Conservation (phyloP, 176 grass and related monocot genomes). For the Oryza punctata region DNA sequence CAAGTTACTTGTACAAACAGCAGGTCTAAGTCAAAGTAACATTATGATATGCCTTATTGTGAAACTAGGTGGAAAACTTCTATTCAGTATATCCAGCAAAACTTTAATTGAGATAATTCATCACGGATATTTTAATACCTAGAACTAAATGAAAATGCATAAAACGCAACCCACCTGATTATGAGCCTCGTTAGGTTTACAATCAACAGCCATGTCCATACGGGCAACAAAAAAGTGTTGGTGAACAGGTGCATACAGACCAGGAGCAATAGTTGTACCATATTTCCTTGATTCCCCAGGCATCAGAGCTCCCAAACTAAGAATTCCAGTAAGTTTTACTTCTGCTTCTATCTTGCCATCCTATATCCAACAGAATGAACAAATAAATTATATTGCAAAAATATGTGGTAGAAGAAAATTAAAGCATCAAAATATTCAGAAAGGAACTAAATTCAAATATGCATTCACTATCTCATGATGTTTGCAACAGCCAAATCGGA, state of each 20-base stretch:
- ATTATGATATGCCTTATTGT: not conserved
- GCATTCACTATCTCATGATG: not conserved
- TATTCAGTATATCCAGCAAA: not conserved
- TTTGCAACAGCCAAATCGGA: not conserved
- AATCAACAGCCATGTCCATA: conserved; percentile 98
- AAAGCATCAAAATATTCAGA: conserved; percentile 5
- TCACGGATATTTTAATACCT: not conserved
- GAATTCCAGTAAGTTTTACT: conserved; percentile 98
- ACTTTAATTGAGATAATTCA: not conserved
- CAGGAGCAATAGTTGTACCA: conserved; percentile 97
- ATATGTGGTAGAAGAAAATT: not conserved
- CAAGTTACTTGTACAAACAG: not conserved
- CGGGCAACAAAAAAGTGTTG: conserved; percentile 99
- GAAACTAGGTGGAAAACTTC: not conserved
- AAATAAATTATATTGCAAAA: conserved; percentile 25
- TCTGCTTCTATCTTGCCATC: conserved; percentile 99
- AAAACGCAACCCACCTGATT: conserved; percentile 76
- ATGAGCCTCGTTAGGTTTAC: conserved; percentile 89
- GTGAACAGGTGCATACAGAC: conserved; percentile 99
- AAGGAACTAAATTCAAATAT: not conserved
- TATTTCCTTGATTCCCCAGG: conserved; percentile 96
- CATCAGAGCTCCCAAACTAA: conserved; percentile 95
- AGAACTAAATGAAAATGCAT: not conserved
- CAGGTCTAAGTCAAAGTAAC: conserved; percentile 11
- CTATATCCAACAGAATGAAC: conserved; percentile 41